Conservation (phyloP, 306 rosid species). For the Cercis canadensis region DNA sequence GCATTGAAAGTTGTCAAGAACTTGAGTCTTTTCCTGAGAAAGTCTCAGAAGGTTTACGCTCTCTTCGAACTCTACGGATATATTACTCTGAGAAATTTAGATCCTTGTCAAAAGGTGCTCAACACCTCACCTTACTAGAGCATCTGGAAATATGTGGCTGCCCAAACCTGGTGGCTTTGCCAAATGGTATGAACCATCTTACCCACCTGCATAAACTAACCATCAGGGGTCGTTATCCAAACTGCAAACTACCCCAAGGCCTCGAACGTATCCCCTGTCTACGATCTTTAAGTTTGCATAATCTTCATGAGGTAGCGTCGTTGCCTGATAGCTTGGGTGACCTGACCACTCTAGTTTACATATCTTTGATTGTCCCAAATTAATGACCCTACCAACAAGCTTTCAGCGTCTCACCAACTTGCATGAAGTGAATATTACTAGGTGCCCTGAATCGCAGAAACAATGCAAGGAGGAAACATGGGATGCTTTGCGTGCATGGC, state of each 20-base stretch:
- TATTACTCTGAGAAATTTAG: background rate
- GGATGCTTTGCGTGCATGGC: background rate
- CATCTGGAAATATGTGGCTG: background rate
- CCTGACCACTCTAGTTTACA: background rate
- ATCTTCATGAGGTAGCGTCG: background rate
- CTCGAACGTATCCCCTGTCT: conserved; percentile 6
- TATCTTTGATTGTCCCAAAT: background rate
- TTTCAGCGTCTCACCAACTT: background rate
- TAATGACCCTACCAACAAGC: background rate
- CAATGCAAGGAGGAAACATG: background rate
- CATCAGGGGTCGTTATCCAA: background rate
- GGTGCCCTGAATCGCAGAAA: background rate
- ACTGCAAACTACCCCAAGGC: background rate
- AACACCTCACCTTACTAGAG: conserved; percentile 7
- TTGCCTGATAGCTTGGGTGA: conserved; percentile 8
- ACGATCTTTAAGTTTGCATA: conserved; percentile 4
- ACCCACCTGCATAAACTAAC: background rate
- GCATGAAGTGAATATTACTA: background rate
- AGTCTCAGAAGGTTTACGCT: background rate
- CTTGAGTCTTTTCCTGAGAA: conserved; percentile 14
- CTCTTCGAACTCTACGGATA: background rate
- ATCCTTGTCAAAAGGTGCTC: conserved; percentile 9
- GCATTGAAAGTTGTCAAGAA: background rate
- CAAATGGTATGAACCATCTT: conserved; percentile 6
- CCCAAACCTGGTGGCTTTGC: background rate